phyloP scores from a whole-genome alignment of 768 basidiomycete species.

The Leccinum subtestaceum region DNA sequence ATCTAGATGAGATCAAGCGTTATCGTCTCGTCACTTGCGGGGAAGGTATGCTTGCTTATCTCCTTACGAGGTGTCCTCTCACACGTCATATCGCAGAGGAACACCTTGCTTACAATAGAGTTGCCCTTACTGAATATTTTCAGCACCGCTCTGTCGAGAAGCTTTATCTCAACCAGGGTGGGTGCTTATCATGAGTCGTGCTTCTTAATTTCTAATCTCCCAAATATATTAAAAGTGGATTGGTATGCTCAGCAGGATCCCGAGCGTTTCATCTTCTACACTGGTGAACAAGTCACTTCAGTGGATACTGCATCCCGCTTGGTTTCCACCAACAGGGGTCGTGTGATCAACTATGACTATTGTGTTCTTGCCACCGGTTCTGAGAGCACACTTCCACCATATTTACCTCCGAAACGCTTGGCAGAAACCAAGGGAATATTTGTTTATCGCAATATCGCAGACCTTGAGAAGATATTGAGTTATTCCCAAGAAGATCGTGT shows the following conservation, averaged over 20 bases:
- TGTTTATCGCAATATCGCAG: slow-evolving; percentile 70
- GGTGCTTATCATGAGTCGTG: background rate
- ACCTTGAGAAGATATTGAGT: slow-evolving; percentile 60
- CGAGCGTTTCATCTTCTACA: slow-evolving; percentile 50
- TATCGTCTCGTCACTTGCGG: background rate
- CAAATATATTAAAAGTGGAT: slow-evolving; percentile 32
- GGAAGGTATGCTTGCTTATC: background rate
- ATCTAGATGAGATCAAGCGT: background rate
- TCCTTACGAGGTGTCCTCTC: background rate
- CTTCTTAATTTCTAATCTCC: background rate
- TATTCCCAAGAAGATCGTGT: slow-evolving; percentile 49
- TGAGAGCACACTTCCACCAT: slow-evolving; percentile 58
- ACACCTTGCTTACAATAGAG: background rate
- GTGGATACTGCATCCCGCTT: slow-evolving; percentile 39
- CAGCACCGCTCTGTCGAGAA: background rate
- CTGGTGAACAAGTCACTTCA: slow-evolving; percentile 45
- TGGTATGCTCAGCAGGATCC: slow-evolving; percentile 64
- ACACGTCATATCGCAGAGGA: background rate
- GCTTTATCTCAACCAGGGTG: slow-evolving; percentile 55
- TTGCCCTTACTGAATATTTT: background rate
- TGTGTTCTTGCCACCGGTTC: slow-evolving; percentile 73
- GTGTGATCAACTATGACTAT: slow-evolving; percentile 51
- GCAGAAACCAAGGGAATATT: slow-evolving; percentile 54
- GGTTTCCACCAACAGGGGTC: slow-evolving; percentile 46
- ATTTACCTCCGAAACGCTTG: slow-evolving; percentile 42